A percentile compares a stretch with the other conserved stretches of the same genome.
Conservation (phyloP, 441 rosid species). For the Daphne laureola region DNA sequence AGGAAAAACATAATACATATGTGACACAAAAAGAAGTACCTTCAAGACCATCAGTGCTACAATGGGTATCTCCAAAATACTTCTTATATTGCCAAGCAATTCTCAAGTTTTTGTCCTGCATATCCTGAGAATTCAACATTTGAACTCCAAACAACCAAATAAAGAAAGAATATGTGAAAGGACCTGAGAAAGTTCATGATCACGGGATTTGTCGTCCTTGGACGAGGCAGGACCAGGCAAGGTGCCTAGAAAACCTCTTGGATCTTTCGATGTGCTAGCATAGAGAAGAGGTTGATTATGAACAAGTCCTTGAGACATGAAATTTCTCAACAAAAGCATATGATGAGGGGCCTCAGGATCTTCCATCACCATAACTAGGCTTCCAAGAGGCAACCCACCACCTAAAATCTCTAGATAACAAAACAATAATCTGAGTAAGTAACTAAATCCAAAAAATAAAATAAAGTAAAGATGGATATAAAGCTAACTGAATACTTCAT, state of each 20-base stretch:
- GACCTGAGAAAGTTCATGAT: constrained; percentile 45
- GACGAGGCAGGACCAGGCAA: constrained; percentile 62
- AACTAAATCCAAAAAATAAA: no score
- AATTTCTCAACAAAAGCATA: constrained; percentile 82
- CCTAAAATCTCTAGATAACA: constrained; percentile 58
- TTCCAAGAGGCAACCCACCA: constrained; percentile 80
- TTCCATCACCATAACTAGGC: constrained; percentile 93
- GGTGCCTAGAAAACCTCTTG: constrained; percentile 82
- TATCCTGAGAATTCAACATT: neutral
- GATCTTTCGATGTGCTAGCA: constrained; percentile 77
- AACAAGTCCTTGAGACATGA: constrained; percentile 95
- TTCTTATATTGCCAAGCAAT: constrained; percentile 97
- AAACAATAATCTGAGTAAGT: constrained; percentile 1
- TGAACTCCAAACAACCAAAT: neutral
- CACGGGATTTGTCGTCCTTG: constrained; percentile 50
- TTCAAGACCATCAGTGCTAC: constrained; percentile 22
- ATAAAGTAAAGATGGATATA: no score
- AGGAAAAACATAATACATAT: no score
- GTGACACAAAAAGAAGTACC: constrained; percentile 18
- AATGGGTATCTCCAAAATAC: constrained; percentile 77
- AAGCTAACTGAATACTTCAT: no score
- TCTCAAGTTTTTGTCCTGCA: constrained; percentile 76
- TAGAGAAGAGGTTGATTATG: constrained; percentile 74
- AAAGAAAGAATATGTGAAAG: constrained; percentile 4
- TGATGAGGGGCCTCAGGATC: constrained; percentile 96